Base-by-base conservation (phyloP, 2,329 filamentous ascomycete species). In the Aspergillus felis region DNA sequence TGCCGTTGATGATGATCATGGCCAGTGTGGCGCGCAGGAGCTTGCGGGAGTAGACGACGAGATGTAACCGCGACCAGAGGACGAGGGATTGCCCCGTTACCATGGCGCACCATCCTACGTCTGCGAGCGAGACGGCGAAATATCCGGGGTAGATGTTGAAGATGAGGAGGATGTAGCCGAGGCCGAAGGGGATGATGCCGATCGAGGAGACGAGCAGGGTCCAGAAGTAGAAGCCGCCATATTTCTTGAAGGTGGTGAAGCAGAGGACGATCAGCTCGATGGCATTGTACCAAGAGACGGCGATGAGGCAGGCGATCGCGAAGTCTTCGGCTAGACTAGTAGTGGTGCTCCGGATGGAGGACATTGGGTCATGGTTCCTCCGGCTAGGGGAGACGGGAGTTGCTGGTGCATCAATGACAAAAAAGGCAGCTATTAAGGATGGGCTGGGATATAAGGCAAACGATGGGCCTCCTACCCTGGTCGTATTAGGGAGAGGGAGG, bases 1-100 rank as follows among this genome's bases (percentile, higher is more conserved):
- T 61, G 9, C 74, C 79, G 62, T 86, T 78, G 63, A 78, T 64
- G 53, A 85, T 77, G 58, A 87, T 86, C 81, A 87, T 85, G 35
- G 67, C 74, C 2, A 84, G 75, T 0, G 83, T 78, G 42, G 74
- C 71, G 17, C 74, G 76, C 2, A 86, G 68, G 1, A 80, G 65
- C 0, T 66, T 69, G 2, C 72, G 69, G 28, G 82, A 80, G 46
- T 77, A 78, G 1, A 83, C 70, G 10, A 87, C 75, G 9, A 87
- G 72, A 61, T 86, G 83, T 3, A 87, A 76, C 4, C 84, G 78
- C 0, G 83, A 86, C 74, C 82, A 86, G 1, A 87, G 73, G 1
- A 87, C 84, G 17, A 85, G 67, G 0, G 80, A 81, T 65, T 85
- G 82, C 2, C 83, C 84, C 9, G 82, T 84, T 1, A 86, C 79